Percentiles rank a stretch among this genome's conserved stretches.
These are phyloP conservation scores for Heritiera littoralis DNA, from an alignment of 345 rosid species.

Conservation along the genomic window DNA sequence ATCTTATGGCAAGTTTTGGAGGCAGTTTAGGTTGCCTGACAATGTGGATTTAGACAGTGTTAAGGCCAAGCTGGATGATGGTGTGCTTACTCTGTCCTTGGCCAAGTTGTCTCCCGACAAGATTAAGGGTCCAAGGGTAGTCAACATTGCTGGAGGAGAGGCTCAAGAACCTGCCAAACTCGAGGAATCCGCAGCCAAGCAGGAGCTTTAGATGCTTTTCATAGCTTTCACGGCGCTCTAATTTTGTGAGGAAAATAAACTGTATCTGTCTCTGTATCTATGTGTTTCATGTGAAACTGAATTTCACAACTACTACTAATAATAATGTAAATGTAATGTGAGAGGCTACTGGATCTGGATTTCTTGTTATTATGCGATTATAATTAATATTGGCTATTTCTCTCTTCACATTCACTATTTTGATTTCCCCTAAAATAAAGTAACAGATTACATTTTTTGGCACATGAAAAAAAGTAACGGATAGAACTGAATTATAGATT, in stretches of 20 bases:
- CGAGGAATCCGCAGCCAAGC: conserved; percentile 40
- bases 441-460: too few species aligned
- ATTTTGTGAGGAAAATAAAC: background rate
- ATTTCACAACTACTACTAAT: too few species aligned
- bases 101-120: conserved; percentile 62
- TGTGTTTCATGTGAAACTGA: too few species aligned
- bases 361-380: too few species aligned
- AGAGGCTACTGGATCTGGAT: too few species aligned
- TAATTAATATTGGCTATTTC: too few species aligned
- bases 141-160: conserved; percentile 49
- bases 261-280: too few species aligned
- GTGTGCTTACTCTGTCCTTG: conserved; percentile 62
- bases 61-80: conserved; percentile 67
- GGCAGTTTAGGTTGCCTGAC: conserved; percentile 73
- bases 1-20: conserved; percentile 77
- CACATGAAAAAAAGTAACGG: too few species aligned
- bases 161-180: conserved; percentile 37
- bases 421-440: too few species aligned
- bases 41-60: conserved; percentile 67
- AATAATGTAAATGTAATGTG: too few species aligned
- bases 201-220: conserved; percentile 41
- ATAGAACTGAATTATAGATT: too few species aligned
- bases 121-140: conserved; percentile 58
- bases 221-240: background rate
- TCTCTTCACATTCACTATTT: too few species aligned